Evolutionary conservation across 495 filamentous ascomycete genomes (phyloP).

Genomic region (Beverwykella pulmonaria): DNA sequence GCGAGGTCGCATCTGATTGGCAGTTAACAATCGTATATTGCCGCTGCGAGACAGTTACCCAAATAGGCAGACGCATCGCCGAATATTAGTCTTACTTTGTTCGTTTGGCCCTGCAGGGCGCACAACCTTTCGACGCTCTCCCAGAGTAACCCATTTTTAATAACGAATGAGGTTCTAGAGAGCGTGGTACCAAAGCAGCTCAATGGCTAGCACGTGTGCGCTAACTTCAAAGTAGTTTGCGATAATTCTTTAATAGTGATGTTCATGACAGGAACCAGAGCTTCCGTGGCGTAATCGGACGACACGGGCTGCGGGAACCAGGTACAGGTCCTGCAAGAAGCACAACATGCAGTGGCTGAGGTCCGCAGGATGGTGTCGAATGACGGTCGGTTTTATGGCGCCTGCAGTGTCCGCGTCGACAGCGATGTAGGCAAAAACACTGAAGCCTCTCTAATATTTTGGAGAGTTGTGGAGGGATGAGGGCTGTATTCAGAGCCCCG

Average conservation of each 20-base stretch:
- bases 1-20: slow-evolving; percentile 18
- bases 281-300: background rate
- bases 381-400: background rate
- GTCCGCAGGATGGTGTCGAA: background rate
- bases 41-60: background rate
- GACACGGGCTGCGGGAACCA: background rate
- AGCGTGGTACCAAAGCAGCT: background rate
- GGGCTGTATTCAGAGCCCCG: background rate
- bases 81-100: slow-evolving; percentile 13
- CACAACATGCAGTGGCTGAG: background rate
- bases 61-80: background rate
- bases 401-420: background rate
- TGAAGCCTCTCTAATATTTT: background rate
- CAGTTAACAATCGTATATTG: background rate
- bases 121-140: slow-evolving; percentile 13
- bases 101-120: slow-evolving; percentile 17
- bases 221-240: background rate
- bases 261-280: background rate
- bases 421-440: background rate
- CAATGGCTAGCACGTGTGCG: background rate
- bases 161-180: background rate
- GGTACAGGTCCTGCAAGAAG: background rate
- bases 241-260: background rate
- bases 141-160: slow-evolving; percentile 11
- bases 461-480: background rate